These are phyloP conservation scores for Carex pumila DNA, from an alignment of 176 grass and related monocot genomes.

Conservation along the genomic window DNA sequence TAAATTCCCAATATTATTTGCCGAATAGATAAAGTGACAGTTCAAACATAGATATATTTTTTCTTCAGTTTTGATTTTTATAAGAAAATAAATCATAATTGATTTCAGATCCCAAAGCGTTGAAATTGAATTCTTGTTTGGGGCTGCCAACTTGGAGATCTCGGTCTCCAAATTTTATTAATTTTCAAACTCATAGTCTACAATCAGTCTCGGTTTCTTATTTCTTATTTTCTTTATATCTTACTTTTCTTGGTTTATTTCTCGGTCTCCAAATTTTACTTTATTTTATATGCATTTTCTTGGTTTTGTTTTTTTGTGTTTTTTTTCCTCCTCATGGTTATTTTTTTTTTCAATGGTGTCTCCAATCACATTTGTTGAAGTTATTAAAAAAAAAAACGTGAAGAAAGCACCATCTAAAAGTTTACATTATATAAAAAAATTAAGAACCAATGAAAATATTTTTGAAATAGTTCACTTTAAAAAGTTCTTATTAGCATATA, in stretches of 20 bases:
- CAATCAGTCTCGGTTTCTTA: not conserved
- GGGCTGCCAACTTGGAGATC: slow-evolving; percentile 9
- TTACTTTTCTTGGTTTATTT: not conserved
- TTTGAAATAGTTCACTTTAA: not conserved
- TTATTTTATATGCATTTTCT: too few relatives aligned
- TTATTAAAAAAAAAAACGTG: not conserved
- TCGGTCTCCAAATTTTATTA: not conserved
- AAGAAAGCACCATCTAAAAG: not conserved
- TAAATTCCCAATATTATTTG: not conserved
- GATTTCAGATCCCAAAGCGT: slow-evolving; percentile 54
- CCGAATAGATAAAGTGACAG: not conserved
- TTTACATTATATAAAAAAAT: too few relatives aligned
- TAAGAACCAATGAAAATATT: too few relatives aligned
- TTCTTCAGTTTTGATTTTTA: not conserved
- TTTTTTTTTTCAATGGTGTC: not conserved
- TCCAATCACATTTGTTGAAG: not conserved
- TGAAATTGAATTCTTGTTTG: slow-evolving; percentile 33
- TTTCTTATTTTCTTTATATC: not conserved
- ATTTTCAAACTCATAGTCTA: too few relatives aligned
- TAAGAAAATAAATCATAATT: slow-evolving; percentile 7
- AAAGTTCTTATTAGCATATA: not conserved
- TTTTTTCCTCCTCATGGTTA: not conserved
- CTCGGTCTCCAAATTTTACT: too few relatives aligned
- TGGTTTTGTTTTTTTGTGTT: not conserved
- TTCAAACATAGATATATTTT: not conserved